Percentiles rank a stretch among this genome's conserved stretches.
Conservation (phyloP, 441 rosid genomes). For the Gossypium trilobum region DNA sequence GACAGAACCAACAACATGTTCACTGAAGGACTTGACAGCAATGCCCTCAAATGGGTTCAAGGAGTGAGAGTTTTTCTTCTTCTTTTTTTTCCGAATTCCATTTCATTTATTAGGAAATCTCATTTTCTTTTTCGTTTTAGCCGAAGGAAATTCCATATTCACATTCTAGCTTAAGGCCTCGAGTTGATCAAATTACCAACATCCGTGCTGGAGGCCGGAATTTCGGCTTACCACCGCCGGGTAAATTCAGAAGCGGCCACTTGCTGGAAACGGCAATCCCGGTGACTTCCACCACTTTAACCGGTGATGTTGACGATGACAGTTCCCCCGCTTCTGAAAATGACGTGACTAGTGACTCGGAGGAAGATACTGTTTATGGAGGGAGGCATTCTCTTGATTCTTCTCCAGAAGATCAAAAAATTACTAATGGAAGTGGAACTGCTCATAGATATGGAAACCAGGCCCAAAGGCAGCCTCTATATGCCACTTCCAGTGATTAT, state of each 20-base stretch:
- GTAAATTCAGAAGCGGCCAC: constrained; percentile 58
- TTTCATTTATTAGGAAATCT: background rate
- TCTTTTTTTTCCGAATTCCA: background rate
- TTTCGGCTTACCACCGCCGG: constrained; percentile 48
- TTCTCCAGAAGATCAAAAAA: constrained; percentile 54
- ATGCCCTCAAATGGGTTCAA: constrained; percentile 47
- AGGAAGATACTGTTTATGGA: constrained; percentile 42
- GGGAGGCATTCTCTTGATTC: constrained; percentile 65
- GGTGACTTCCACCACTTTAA: constrained; percentile 38
- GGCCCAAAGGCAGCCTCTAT: constrained; percentile 23
- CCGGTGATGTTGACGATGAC: constrained; percentile 35
- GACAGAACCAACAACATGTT: constrained; percentile 26
- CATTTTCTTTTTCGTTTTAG: background rate
- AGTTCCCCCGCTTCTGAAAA: constrained; percentile 55
- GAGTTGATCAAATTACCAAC: constrained; percentile 29
- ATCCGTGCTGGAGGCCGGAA: constrained; percentile 28
- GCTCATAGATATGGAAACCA: constrained; percentile 29
- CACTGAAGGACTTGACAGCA: constrained; percentile 50
- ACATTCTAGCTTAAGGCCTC: constrained; percentile 31
- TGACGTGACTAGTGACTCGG: constrained; percentile 55
- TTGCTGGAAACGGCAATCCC: constrained; percentile 24
- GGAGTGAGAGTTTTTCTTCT: constrained; percentile 26
- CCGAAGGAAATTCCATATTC: constrained; percentile 36
- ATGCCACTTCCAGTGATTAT: constrained; percentile 40
- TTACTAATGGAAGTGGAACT: constrained; percentile 26